Evolutionary conservation across 441 rosid genomes (phyloP).

Genomic region (Aleurites moluccanus): DNA sequence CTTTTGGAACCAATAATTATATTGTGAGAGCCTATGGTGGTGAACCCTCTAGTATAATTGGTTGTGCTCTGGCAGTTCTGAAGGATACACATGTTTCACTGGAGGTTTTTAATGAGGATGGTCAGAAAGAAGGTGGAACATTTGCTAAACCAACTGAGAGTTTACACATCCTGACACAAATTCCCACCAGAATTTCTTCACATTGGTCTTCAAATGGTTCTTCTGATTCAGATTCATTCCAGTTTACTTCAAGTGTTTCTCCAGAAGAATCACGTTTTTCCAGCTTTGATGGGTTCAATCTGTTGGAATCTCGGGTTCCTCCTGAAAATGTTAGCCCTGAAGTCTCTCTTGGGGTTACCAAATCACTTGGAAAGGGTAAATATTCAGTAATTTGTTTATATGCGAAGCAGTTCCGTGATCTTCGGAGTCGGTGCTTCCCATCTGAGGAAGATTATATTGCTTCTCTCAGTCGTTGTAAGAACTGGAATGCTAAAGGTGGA

Average conservation of each 20-base stretch:
- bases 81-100: constrained; percentile 38
- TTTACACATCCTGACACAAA: constrained; percentile 32
- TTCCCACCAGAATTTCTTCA: constrained; percentile 43
- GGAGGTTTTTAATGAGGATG: constrained; percentile 34
- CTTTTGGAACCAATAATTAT: constrained; percentile 52
- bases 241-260: constrained; percentile 39
- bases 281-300: constrained; percentile 74
- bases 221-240: constrained; percentile 53
- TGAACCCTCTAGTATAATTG: constrained; percentile 89
- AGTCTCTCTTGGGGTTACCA: constrained; percentile 63
- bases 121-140: constrained; percentile 30
- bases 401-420: constrained; percentile 74
- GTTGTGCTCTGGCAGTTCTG: constrained; percentile 76
- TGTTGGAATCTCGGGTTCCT: constrained; percentile 63
- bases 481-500: constrained; percentile 99
- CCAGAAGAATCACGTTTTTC: constrained; percentile 59
- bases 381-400: constrained; percentile 74
- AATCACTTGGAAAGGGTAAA: constrained; percentile 71
- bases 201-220: constrained; percentile 62
- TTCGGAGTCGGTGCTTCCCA: constrained; percentile 61
- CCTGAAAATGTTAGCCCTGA: constrained; percentile 51
- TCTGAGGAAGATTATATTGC: constrained; percentile 86
- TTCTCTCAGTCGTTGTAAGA: constrained; percentile 83
- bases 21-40: constrained; percentile 84
- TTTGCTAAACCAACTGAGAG: constrained; percentile 34